Conservation (phyloP, 257 asterid genomes). For the Nicotiana benthamiana region DNA sequence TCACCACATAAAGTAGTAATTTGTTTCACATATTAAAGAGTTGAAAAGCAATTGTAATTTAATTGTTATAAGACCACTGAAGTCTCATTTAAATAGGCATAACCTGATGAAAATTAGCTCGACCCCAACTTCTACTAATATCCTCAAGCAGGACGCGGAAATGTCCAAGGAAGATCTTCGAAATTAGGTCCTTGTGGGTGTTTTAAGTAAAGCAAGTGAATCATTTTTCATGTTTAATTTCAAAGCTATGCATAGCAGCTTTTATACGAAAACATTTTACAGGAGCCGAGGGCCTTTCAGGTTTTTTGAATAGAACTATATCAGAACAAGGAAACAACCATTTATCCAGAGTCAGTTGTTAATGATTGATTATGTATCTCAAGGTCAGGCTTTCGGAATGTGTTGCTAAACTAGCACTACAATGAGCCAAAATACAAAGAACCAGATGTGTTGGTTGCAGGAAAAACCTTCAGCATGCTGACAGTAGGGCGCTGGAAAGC, state of each 20-base stretch:
- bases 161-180: not conserved
- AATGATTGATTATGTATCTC: not conserved
- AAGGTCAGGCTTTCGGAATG: not conserved
- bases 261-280: not conserved
- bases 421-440: not conserved
- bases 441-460: not conserved
- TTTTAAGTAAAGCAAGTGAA: not conserved
- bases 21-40: constrained; percentile 1
- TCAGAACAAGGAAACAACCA: not conserved
- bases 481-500: not conserved
- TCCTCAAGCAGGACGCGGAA: not conserved
- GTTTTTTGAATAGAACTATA: not conserved
- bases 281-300: not conserved
- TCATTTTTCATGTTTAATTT: not conserved
- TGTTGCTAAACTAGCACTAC: not conserved
- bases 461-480: not conserved
- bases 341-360: not conserved
- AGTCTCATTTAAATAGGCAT: not conserved
- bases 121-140: not conserved
- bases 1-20: not conserved
- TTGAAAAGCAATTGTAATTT: not conserved
- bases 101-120: not conserved
- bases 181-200: not conserved
- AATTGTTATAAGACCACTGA: not conserved
- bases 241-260: not conserved